Percentiles rank a stretch among this genome's conserved stretches.
Evolutionary conservation across 352 stramenopile species (phyloP).

Genomic region (Phytophthora citricola): DNA sequence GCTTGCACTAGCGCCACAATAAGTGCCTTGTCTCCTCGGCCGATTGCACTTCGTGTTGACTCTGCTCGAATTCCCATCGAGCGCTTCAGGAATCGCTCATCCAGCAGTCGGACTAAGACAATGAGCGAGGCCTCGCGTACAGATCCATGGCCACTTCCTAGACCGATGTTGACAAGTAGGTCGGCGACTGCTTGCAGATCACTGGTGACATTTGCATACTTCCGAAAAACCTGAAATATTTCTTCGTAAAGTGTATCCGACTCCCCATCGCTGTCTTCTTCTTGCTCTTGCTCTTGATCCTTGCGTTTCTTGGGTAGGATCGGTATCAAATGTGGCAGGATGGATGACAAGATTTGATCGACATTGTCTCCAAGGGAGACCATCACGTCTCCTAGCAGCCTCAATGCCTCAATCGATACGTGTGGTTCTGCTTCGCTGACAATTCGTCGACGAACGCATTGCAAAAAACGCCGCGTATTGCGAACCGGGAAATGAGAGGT

Average conservation of each 20-base stretch:
- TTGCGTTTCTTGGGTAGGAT: conserved; percentile 39
- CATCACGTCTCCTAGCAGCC: conserved; percentile 72
- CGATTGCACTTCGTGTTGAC: conserved; percentile 28
- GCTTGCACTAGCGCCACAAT: conserved; percentile 67
- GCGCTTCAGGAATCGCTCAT: conserved; percentile 56
- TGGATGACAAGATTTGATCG: conserved; percentile 71
- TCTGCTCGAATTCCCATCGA: conserved; percentile 5
- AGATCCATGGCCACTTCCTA: conserved; percentile 43
- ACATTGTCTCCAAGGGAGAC: conserved; percentile 65
- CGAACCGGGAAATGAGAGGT: conserved; percentile 70
- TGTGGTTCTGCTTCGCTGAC: conserved; percentile 42
- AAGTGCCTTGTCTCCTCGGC: conserved; percentile 56
- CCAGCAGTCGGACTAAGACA: conserved; percentile 55
- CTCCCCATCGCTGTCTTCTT: conserved; percentile 20
- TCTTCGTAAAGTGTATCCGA: conserved; percentile 50
- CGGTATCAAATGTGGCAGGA: conserved; percentile 72
- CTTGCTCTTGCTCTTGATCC: conserved; percentile 17
- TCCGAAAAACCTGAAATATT: conserved; percentile 70
- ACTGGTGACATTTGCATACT: conserved; percentile 64
- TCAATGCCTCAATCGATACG: conserved; percentile 60
- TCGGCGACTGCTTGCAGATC: conserved; percentile 65
- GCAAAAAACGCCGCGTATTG: conserved; percentile 75
- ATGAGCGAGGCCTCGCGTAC: conserved; percentile 64
- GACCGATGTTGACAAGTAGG: conserved; percentile 67
- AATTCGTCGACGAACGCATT: conserved; percentile 70